Evolutionary conservation across 2,329 filamentous ascomycete species (phyloP).

Genomic region (Orbilia javanica): DNA sequence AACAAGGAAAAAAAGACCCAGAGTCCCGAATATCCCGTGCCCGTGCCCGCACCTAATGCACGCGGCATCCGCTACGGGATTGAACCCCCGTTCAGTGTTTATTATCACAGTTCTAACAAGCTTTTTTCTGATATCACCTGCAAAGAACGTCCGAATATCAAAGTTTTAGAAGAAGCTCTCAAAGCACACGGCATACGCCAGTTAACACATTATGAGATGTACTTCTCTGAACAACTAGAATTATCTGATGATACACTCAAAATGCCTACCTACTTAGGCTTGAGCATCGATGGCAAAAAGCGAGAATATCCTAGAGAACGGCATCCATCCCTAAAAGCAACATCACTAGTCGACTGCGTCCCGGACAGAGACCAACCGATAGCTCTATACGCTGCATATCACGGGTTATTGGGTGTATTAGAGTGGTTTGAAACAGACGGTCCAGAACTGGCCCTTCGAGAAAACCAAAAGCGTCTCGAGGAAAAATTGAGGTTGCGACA

Average conservation of each 20-base stretch:
- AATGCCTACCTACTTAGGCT: neutral
- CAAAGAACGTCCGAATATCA: neutral
- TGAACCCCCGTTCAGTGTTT: no score
- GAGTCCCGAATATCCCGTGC: neutral
- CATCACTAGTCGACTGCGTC: no score
- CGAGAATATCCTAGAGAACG: neutral
- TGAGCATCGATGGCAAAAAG: neutral
- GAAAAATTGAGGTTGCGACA: neutral
- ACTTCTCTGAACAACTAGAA: neutral
- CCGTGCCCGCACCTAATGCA: no score
- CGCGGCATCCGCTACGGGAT: no score
- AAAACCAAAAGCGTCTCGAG: neutral
- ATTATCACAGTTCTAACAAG: no score
- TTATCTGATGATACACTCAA: neutral
- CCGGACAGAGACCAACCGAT: conserved; percentile 63
- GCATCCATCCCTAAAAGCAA: no score
- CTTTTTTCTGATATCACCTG: neutral
- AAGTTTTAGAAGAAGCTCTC: neutral
- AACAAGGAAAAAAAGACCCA: neutral
- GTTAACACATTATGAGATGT: neutral
- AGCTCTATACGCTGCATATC: conserved; percentile 40
- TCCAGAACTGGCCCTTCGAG: conserved; percentile 71
- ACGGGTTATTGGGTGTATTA: conserved; percentile 74
- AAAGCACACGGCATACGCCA: neutral
- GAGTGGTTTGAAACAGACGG: conserved; percentile 83